Conservation (phyloP, 768 basidiomycete genomes). For the Suillus paluster region DNA sequence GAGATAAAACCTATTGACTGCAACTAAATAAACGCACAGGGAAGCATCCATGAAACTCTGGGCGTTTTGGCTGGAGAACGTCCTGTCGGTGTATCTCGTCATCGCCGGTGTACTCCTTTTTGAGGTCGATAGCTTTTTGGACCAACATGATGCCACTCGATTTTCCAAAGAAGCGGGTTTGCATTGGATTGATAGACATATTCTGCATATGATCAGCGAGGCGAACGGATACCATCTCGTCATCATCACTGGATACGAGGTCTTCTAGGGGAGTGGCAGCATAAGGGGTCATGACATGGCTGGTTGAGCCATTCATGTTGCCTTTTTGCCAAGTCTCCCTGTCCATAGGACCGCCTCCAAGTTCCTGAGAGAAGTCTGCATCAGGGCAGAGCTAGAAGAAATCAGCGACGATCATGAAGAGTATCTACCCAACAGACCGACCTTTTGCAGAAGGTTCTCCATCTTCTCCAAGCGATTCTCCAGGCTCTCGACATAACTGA, state of each 20-base stretch:
- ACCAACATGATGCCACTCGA: slow-evolving; percentile 47
- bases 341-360: slow-evolving; percentile 49
- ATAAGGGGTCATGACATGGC: slow-evolving; percentile 17
- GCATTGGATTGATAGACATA: slow-evolving; percentile 18
- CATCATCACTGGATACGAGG: slow-evolving; percentile 32
- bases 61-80: slow-evolving; percentile 13
- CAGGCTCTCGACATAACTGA: slow-evolving; percentile 64
- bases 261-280: slow-evolving; percentile 20
- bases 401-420: slow-evolving; percentile 8
- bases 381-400: slow-evolving; percentile 66
- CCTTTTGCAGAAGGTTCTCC: slow-evolving; percentile 62
- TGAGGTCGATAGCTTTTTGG: slow-evolving; percentile 58
- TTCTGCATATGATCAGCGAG: slow-evolving; percentile 30
- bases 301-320: slow-evolving; percentile 13
- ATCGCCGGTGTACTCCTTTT: slow-evolving; percentile 56
- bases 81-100: slow-evolving; percentile 23
- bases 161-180: slow-evolving; percentile 42
- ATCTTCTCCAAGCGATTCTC: slow-evolving; percentile 68
- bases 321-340: slow-evolving; percentile 39
- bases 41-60: slow-evolving; percentile 27
- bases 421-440: slow-evolving; percentile 21
- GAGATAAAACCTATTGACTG: background rate
- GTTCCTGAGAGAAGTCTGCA: slow-evolving; percentile 60
- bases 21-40: slow-evolving; percentile 39
- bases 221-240: slow-evolving; percentile 24